Evolutionary conservation across 805 yeast species (phyloP).

Genomic region (Metschnikowia koreensis): DNA sequence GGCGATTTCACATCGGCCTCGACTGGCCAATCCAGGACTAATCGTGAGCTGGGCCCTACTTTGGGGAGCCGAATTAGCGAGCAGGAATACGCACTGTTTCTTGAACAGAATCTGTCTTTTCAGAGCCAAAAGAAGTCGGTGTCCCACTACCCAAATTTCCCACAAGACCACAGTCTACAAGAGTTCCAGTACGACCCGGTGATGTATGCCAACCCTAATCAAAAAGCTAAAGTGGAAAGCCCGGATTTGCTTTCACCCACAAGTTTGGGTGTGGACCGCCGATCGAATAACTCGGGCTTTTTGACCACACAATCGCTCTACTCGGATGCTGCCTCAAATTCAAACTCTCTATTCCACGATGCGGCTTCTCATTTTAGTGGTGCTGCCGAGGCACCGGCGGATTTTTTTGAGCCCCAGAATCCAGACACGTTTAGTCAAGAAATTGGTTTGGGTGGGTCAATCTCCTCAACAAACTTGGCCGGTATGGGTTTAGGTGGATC

Average conservation of each 20-base stretch:
- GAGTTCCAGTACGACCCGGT: constrained; percentile 3
- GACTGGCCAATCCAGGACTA: neutral
- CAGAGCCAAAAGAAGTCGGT: neutral
- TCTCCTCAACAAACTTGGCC: constrained; percentile 34
- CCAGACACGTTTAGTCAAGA: constrained; percentile 31
- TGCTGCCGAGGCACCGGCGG: constrained; percentile 5
- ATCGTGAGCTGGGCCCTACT: neutral
- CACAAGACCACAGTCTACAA: neutral
- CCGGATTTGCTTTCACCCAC: constrained; percentile 21
- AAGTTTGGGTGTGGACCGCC: constrained; percentile 3
- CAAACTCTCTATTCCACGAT: constrained; percentile 37
- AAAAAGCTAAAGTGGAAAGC: constrained; percentile 9
- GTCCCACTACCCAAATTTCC: neutral
- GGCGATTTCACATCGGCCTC: constrained; percentile 1
- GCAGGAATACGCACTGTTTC: constrained; percentile 2
- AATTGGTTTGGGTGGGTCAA: constrained; percentile 39
- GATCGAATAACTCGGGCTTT: constrained; percentile 11
- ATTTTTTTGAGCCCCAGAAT: constrained; percentile 6
- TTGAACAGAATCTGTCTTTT: constrained; percentile 1
- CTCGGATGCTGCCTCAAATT: constrained; percentile 38
- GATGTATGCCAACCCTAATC: constrained; percentile 16
- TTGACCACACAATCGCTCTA: constrained; percentile 25
- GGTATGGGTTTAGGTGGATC: constrained; percentile 2
- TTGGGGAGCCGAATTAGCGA: neutral
- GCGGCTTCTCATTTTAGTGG: constrained; percentile 33